Evolutionary conservation across 2,329 filamentous ascomycete species (phyloP).

Genomic region (Coniochaeta prunicola): DNA sequence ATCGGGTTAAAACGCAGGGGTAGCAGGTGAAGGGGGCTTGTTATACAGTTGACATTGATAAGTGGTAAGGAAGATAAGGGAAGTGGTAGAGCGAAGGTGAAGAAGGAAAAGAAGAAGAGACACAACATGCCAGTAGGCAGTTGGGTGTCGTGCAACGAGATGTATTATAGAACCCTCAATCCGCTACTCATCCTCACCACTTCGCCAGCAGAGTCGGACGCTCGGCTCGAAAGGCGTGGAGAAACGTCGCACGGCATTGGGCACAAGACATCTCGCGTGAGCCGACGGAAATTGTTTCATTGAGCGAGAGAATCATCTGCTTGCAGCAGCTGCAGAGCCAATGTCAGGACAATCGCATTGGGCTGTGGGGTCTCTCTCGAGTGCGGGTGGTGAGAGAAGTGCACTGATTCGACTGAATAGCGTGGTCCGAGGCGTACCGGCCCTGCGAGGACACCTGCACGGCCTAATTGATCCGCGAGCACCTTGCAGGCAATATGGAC

Average conservation of each 20-base stretch:
- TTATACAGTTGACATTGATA: not conserved
- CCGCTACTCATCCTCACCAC: not conserved
- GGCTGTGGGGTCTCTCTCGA: not conserved
- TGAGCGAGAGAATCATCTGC: not conserved
- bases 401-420: not conserved
- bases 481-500: not conserved
- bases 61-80: not conserved
- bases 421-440: constrained; percentile 1
- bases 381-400: not conserved
- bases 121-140: not conserved
- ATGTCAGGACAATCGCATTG: not conserved
- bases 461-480: not conserved
- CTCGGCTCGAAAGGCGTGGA: not conserved
- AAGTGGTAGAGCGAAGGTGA: not conserved
- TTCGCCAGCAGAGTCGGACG: not conserved
- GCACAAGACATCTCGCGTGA: constrained; percentile 7
- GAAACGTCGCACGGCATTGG: constrained; percentile 1
- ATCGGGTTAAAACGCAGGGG: not conserved
- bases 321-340: not conserved
- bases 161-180: not conserved
- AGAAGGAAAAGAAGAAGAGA: not conserved
- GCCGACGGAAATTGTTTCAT: constrained; percentile 7
- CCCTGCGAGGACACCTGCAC: not conserved
- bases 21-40: not conserved
- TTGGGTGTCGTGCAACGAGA: not conserved